Evolutionary conservation across 495 filamentous ascomycete genomes (phyloP), one percentile per base, ranked within the genome.

Genomic region (Geopyxis carbonaria): DNA sequence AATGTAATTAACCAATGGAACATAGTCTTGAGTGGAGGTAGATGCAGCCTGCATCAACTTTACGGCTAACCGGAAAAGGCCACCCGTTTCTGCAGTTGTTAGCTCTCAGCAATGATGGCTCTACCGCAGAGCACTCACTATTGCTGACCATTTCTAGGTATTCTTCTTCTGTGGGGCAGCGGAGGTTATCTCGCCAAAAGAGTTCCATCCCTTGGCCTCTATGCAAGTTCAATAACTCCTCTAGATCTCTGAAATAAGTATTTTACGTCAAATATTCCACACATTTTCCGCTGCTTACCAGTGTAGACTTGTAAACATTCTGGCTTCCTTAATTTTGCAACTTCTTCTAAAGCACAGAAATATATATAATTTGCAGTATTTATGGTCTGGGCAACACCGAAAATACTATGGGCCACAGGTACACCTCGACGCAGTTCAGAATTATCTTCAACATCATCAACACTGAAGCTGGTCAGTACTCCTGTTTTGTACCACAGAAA

Each of bases 111-210:
- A n/a, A 45, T 37, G 25, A 48, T 20, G 29, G n/a, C 20, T 28
- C 25, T 7, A 28, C 25, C 25, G 8, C 7, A n/a, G 25, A 28
- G 25, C 10, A 45, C 51, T 41, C 25, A 55, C 51, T 95, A 62
- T 95, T 95, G 47, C 76, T 75, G 29, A 97, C 91, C 89, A 97
- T 97, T 59, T 95, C 87, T 11, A 97, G 70, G 61, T 97, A 97
- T 55, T 95, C 87, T 45, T 93, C 84, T 61, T 95, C 87, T 31
- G 72, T 84, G 20, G 89, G 89, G 57, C 85, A 93, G 22, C 76
- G 93, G 34, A 94, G 65, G 4, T 81, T 84, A 61, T 95, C 89
- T 9, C 89, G 70, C 89, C 89, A 99, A 65, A 80, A 93, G 36
- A 99, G 69, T 53, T 99, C 89, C 80, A 95, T 91, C 27, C 89